Percentiles rank a stretch among this genome's conserved stretches.
phyloP scores from a whole-genome alignment of 805 yeast species.

The Yarrowia sp. region DNA sequence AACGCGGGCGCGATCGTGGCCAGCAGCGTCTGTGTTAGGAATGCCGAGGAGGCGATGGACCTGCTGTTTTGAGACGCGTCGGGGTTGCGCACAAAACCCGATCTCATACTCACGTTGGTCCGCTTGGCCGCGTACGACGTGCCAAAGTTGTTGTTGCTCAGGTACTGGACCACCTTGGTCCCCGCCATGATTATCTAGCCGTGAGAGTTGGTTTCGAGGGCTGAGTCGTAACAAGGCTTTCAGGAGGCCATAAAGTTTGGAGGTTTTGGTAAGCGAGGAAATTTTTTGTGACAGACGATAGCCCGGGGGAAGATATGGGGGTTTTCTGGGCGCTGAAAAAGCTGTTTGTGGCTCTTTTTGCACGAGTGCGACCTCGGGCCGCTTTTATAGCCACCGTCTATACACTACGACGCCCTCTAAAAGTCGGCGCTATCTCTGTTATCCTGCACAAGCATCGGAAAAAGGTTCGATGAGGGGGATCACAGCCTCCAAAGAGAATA shows the following conservation, averaged over 20 bases:
- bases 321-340: too few species aligned
- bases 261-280: too few species aligned
- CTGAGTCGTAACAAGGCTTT: constrained; percentile 21
- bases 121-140: constrained; percentile 7
- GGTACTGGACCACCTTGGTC: constrained; percentile 28
- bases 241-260: constrained; percentile 28
- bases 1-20: constrained; percentile 7
- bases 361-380: too few species aligned
- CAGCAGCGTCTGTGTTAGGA: constrained; percentile 15
- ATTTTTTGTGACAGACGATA: too few species aligned
- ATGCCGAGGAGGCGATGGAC: not conserved
- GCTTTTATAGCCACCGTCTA: too few species aligned
- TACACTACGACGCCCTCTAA: too few species aligned
- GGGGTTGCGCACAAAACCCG: too few species aligned
- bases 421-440: too few species aligned
- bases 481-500: too few species aligned
- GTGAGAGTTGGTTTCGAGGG: constrained; percentile 26
- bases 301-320: too few species aligned
- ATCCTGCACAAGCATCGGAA: not conserved
- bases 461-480: constrained; percentile 18
- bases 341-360: too few species aligned
- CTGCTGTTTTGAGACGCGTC: not conserved
- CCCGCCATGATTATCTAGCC: constrained; percentile 28
- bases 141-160: not conserved
- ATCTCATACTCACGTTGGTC: constrained; percentile 15